Conservation (phyloP, 2,329 filamentous ascomycete species). For the Alternaria brassicicola region DNA sequence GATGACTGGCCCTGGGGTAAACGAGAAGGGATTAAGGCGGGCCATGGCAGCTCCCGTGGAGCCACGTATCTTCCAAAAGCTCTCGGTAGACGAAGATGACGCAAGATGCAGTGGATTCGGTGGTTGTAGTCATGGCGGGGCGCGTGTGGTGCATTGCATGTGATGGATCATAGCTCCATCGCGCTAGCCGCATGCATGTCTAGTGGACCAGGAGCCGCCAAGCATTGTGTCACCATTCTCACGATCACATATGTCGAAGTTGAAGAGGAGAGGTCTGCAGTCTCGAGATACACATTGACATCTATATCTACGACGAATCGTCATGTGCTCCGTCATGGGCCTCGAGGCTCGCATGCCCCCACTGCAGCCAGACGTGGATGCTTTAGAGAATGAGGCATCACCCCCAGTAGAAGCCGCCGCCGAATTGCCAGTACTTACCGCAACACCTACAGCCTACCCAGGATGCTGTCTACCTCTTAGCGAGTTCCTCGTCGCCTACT, state of each 20-base stretch:
- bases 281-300: background rate
- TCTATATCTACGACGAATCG: background rate
- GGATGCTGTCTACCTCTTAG: constrained; percentile 49
- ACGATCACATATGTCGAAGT: background rate
- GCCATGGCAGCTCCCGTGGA: constrained; percentile 35
- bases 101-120: constrained; percentile 8
- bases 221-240: background rate
- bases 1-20: constrained; percentile 80
- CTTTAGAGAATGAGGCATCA: background rate
- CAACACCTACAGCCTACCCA: constrained; percentile 31
- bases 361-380: background rate
- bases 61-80: constrained; percentile 16
- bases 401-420: background rate
- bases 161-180: constrained; percentile 24
- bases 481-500: constrained; percentile 32
- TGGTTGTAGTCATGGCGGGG: constrained; percentile 15
- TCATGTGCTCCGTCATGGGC: background rate
- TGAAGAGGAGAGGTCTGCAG: no score
- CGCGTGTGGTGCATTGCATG: constrained; percentile 13
- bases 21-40: constrained; percentile 65
- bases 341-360: background rate
- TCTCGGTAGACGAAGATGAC: constrained; percentile 16
- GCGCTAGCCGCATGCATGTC: constrained; percentile 1
- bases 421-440: constrained; percentile 24
- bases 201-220: background rate